These are phyloP conservation scores for Kazachstania martiniae DNA, from an alignment of 805 yeast species.

Conservation along the genomic window DNA sequence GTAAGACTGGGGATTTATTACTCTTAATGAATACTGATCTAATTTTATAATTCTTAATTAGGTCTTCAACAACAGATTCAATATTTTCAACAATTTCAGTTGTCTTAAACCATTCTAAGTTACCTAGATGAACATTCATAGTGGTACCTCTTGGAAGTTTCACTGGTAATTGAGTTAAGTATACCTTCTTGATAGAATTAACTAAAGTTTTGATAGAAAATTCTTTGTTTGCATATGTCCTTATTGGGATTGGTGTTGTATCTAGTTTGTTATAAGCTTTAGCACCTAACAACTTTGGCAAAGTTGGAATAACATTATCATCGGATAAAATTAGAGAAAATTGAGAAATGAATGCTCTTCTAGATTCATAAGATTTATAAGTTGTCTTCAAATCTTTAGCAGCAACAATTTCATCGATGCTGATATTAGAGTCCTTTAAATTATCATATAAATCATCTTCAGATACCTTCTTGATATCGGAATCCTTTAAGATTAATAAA, in stretches of 20 bases:
- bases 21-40: slow-evolving; percentile 60
- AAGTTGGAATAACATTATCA: slow-evolving; percentile 63
- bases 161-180: slow-evolving; percentile 45
- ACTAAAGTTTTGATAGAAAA: slow-evolving; percentile 40
- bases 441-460: slow-evolving; percentile 56
- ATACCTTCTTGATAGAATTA: slow-evolving; percentile 48
- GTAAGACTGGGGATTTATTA: slow-evolving; percentile 67
- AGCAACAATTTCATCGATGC: slow-evolving; percentile 45
- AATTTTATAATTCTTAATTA: slow-evolving; percentile 33
- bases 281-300: slow-evolving; percentile 84
- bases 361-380: slow-evolving; percentile 80
- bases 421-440: slow-evolving; percentile 34
- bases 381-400: slow-evolving; percentile 70
- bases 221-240: slow-evolving; percentile 29
- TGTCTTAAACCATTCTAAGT: slow-evolving; percentile 32
- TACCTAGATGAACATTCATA: slow-evolving; percentile 57
- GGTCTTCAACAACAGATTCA: slow-evolving; percentile 38
- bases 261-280: slow-evolving; percentile 56
- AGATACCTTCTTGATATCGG: slow-evolving; percentile 27
- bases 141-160: slow-evolving; percentile 66
- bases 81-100: slow-evolving; percentile 53
- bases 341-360: slow-evolving; percentile 58
- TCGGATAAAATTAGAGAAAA: slow-evolving; percentile 78
- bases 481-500: slow-evolving; percentile 30
- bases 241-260: slow-evolving; percentile 61